phyloP scores from a whole-genome alignment of 208 protist species.

The Phytomonas francai region DNA sequence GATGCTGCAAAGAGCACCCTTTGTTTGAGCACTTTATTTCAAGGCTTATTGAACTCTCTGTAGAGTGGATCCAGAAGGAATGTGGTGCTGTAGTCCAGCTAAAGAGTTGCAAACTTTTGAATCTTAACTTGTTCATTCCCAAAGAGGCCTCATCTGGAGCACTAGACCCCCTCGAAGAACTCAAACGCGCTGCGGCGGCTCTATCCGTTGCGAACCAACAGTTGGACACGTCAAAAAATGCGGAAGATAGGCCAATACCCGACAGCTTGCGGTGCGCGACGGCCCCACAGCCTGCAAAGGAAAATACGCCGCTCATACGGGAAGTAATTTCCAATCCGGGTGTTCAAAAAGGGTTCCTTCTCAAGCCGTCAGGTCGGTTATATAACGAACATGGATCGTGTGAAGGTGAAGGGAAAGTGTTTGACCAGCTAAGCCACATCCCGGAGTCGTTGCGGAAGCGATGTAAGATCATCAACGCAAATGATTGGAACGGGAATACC shows the following conservation, averaged over 20 bases:
- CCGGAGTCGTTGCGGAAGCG: slow-evolving; percentile 56
- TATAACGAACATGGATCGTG: slow-evolving; percentile 50
- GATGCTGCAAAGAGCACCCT: slow-evolving; percentile 26
- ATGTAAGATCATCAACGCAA: slow-evolving; percentile 72
- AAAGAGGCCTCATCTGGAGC: neutral
- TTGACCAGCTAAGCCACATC: slow-evolving; percentile 64
- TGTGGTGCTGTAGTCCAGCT: slow-evolving; percentile 42
- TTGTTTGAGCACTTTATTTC: slow-evolving; percentile 55
- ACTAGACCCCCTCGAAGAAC: neutral
- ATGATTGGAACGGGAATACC: slow-evolving; percentile 1
- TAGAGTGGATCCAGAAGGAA: slow-evolving; percentile 79
- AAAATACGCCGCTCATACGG: slow-evolving; percentile 32
- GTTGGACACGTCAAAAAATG: neutral
- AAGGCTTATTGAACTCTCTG: slow-evolving; percentile 40
- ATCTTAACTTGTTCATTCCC: slow-evolving; percentile 19
- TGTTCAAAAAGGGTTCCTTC: slow-evolving; percentile 72
- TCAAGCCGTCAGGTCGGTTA: slow-evolving; percentile 17
- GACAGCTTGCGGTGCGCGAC: neutral
- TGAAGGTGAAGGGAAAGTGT: slow-evolving; percentile 40
- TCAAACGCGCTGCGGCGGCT: neutral
- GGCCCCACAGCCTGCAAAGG: neutral
- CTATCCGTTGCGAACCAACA: neutral
- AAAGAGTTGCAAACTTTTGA: slow-evolving; percentile 31
- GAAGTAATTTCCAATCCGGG: slow-evolving; percentile 42
- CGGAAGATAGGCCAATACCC: neutral